Evolutionary conservation across 2,329 filamentous ascomycete genomes (phyloP).

Genomic region (Dactylellina cionopaga): DNA sequence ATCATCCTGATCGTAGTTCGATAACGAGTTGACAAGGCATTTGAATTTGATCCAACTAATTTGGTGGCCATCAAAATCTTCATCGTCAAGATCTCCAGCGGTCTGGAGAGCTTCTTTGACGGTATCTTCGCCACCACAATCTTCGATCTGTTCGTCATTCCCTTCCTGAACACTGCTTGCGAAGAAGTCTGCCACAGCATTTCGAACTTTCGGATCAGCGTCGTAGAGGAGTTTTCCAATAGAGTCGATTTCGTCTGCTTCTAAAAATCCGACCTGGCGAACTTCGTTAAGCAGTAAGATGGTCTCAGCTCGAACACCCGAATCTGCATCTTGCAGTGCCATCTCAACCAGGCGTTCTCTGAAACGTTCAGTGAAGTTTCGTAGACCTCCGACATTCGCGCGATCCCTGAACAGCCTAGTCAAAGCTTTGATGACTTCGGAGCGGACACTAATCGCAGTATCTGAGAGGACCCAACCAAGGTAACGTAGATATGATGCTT

Average conservation of each 20-base stretch:
- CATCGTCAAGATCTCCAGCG: slow-evolving; percentile 73
- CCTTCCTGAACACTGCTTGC: slow-evolving; percentile 84
- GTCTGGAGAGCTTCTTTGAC: slow-evolving; percentile 76
- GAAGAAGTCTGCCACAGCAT: slow-evolving; percentile 90
- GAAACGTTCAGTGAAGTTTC: slow-evolving; percentile 93
- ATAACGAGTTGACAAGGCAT: slow-evolving; percentile 83
- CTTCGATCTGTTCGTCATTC: slow-evolving; percentile 80
- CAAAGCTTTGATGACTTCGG: slow-evolving; percentile 88
- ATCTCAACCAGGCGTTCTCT: slow-evolving; percentile 89
- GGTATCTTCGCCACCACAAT: slow-evolving; percentile 80
- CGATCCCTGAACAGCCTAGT: slow-evolving; percentile 80
- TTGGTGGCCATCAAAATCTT: slow-evolving; percentile 78
- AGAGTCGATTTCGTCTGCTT: slow-evolving; percentile 88
- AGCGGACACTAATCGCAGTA: slow-evolving; percentile 74
- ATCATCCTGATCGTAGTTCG: slow-evolving; percentile 77
- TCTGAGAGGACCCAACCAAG: slow-evolving; percentile 96
- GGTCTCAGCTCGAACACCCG: slow-evolving; percentile 79
- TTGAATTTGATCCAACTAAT: slow-evolving; percentile 91
- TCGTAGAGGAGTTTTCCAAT: slow-evolving; percentile 91
- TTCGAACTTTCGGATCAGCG: slow-evolving; percentile 81
- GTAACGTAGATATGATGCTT: slow-evolving; percentile 89
- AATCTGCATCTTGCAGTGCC: slow-evolving; percentile 84
- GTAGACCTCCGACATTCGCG: slow-evolving; percentile 78
- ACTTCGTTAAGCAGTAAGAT: slow-evolving; percentile 85
- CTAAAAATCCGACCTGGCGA: slow-evolving; percentile 83